Conservation (phyloP, 2,329 filamentous ascomycete genomes). For the Dryadomyces quercivorus region DNA sequence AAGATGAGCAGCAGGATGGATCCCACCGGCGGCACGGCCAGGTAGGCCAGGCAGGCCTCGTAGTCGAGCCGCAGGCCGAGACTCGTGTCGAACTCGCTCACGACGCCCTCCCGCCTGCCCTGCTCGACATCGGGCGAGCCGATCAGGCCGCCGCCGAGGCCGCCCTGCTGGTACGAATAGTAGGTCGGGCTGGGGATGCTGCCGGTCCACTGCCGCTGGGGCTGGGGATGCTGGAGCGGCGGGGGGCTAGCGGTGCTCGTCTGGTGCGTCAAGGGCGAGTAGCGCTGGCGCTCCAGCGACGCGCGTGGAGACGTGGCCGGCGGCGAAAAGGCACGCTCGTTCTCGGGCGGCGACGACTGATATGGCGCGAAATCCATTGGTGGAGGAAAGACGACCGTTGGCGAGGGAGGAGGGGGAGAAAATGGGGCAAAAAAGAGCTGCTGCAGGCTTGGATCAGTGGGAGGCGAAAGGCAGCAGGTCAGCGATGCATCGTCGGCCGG, state of each 20-base stretch:
- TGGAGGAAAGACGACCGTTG: background rate
- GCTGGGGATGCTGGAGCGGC: slow-evolving; percentile 40
- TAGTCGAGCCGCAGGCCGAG: slow-evolving; percentile 77
- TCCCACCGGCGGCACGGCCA: slow-evolving; percentile 73
- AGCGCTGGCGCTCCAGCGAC: slow-evolving; percentile 46
- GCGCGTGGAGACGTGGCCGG: slow-evolving; percentile 42
- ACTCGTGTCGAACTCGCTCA: slow-evolving; percentile 80
- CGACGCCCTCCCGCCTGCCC: slow-evolving; percentile 40
- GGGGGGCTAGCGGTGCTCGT: slow-evolving; percentile 27
- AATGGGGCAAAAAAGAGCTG: background rate
- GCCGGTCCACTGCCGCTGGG: slow-evolving; percentile 43
- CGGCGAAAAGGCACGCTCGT: slow-evolving; percentile 68
- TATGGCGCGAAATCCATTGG: slow-evolving; percentile 92
- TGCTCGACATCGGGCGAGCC: slow-evolving; percentile 12
- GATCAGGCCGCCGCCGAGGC: slow-evolving; percentile 10
- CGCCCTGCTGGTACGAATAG: slow-evolving; percentile 16
- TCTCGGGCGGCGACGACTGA: slow-evolving; percentile 82
- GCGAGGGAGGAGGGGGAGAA: no score
- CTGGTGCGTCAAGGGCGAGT: slow-evolving; percentile 30
- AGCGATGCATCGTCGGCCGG: background rate
- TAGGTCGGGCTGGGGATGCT: slow-evolving; percentile 23
- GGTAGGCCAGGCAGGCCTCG: slow-evolving; percentile 82
- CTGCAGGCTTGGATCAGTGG: no score
- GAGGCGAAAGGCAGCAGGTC: no score
- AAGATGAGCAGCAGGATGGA: slow-evolving; percentile 72